Conservation (phyloP, 2,329 filamentous ascomycete genomes). For the Mycosphaerella sp. region DNA sequence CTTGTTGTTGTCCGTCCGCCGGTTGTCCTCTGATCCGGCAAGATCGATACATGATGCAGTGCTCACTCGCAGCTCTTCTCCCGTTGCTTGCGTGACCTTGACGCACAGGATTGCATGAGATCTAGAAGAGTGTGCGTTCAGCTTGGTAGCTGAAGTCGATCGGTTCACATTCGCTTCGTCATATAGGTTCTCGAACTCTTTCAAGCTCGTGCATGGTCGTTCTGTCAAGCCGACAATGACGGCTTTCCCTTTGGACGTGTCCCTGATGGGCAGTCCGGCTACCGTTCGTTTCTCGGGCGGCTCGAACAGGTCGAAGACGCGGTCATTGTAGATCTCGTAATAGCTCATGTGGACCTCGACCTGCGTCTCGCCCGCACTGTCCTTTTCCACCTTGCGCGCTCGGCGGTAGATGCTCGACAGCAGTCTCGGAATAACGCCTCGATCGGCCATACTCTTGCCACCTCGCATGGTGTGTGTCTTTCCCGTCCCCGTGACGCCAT, state of each 20-base stretch:
- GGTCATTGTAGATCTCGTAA: slow-evolving; percentile 88
- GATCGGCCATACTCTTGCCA: slow-evolving; percentile 56
- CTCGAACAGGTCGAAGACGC: slow-evolving; percentile 81
- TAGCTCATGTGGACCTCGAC: slow-evolving; percentile 82
- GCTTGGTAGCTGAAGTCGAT: slow-evolving; percentile 89
- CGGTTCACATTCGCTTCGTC: slow-evolving; percentile 82
- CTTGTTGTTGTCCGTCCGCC: slow-evolving; percentile 87
- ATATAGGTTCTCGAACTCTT: slow-evolving; percentile 79
- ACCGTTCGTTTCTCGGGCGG: slow-evolving; percentile 78
- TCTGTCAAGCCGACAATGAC: slow-evolving; percentile 85
- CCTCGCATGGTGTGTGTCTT: slow-evolving; percentile 91
- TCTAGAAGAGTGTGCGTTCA: slow-evolving; percentile 95
- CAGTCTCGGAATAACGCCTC: slow-evolving; percentile 56
- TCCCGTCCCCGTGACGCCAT: slow-evolving; percentile 93
- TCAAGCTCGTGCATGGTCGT: slow-evolving; percentile 71
- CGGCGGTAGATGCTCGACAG: slow-evolving; percentile 70
- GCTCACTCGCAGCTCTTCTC: slow-evolving; percentile 64
- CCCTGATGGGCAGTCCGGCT: slow-evolving; percentile 78
- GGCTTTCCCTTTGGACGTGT: slow-evolving; percentile 92
- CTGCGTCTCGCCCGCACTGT: slow-evolving; percentile 55
- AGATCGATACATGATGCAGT: slow-evolving; percentile 91
- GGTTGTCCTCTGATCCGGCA: slow-evolving; percentile 91
- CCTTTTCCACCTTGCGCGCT: slow-evolving; percentile 34
- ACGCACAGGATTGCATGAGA: slow-evolving; percentile 93
- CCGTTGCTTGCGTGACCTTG: slow-evolving; percentile 72